Conservation (phyloP, 2,329 filamentous ascomycete genomes). For the Tolypocladium capitatum region DNA sequence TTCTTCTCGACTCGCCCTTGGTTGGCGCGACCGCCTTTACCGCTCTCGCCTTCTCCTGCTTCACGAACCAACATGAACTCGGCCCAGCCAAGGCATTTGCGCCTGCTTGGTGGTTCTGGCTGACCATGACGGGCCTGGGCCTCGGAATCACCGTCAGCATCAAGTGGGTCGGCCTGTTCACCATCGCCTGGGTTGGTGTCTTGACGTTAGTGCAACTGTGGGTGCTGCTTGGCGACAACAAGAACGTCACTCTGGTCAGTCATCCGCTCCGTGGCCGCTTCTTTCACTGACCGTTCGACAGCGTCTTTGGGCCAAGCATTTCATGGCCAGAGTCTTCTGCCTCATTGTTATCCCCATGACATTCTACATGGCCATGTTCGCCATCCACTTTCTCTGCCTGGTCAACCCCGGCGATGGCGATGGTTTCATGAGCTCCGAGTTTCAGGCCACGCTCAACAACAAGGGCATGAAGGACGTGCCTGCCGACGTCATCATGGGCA, state of each 20-base stretch:
- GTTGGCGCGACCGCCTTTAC: constrained; percentile 90
- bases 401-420: constrained; percentile 93
- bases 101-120: constrained; percentile 96
- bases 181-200: constrained; percentile 91
- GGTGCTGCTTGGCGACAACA: constrained; percentile 82
- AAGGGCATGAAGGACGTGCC: constrained; percentile 95
- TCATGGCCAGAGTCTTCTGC: constrained; percentile 82
- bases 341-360: constrained; percentile 76
- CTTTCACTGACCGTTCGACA: constrained; percentile 15
- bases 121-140: constrained; percentile 71
- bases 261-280: neutral
- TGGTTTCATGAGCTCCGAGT: constrained; percentile 99
- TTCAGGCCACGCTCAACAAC: constrained; percentile 91
- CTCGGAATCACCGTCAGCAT: constrained; percentile 87
- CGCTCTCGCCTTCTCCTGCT: constrained; percentile 77
- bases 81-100: constrained; percentile 80
- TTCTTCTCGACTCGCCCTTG: constrained; percentile 89
- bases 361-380: constrained; percentile 97
- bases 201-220: constrained; percentile 88
- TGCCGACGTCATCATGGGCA: constrained; percentile 82
- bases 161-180: constrained; percentile 98
- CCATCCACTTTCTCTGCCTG: constrained; percentile 87
- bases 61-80: constrained; percentile 93
- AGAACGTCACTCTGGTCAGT: constrained; percentile 64
- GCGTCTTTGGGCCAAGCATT: constrained; percentile 84